Evolutionary conservation across 768 basidiomycete genomes (phyloP), one percentile per base, ranked within the genome.

Genomic region (Kwoniella dejecticola): DNA sequence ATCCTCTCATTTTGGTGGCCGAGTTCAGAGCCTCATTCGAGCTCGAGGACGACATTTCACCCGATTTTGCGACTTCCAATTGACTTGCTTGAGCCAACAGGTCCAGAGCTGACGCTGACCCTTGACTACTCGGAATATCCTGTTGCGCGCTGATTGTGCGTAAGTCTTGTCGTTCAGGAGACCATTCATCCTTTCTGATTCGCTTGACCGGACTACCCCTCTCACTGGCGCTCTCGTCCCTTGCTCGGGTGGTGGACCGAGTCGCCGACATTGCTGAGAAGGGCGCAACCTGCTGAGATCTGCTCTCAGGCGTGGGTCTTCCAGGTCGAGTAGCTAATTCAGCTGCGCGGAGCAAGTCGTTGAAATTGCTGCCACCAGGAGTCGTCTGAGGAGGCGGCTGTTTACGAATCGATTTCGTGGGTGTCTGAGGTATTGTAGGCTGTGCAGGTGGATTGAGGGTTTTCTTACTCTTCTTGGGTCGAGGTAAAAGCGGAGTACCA

Each of bases 291-390:
- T 60, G 47, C 1, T 40, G 29, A 29, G 48, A 50, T 24, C 23
- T 57, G 24, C 17, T 60, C 49, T 42, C 54, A 10, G 63, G 67
- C 17, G 66, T 64, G n/a, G 74, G 71, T 4, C 67, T 67, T 10
- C 52, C 57, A 15, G 71, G 69, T 24, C 71, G 52, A 27, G 66
- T 69, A 26, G 71, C 74, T 48, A 76, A 46, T 53, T 72, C 71
- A 33, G 74, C 74, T n/a, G 74, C 74, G 4, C 69, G 63, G 3
- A 76, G 63, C 12, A 76, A 46, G 61, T 76, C 74, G 24, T 52
- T 66, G 53, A 76, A 70, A 30, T 70, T 72, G 60, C 68, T 68
- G 26, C 74, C 74, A 13, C 74, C 74, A 6, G 74, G 74, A 4
- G 74, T 76, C 3, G 74, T 71, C 30, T 55, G 48, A 12, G 60